Evolutionary conservation across 805 yeast genomes (phyloP).

Genomic region (Myxozyma monticola): DNA sequence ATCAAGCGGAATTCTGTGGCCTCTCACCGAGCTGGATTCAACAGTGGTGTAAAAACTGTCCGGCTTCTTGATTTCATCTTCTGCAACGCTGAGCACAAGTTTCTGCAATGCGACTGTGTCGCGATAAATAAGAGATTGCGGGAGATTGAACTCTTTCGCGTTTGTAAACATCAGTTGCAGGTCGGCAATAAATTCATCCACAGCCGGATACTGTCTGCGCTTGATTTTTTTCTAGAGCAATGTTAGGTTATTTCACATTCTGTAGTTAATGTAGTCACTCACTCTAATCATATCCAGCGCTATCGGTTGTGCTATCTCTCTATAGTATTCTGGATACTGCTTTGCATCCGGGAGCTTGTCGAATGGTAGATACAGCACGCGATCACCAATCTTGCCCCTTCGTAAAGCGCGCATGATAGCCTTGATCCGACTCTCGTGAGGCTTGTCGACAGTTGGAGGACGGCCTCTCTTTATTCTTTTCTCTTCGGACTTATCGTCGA

Average conservation of each 20-base stretch:
- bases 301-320: constrained; percentile 59
- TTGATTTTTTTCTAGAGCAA: constrained; percentile 71
- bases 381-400: constrained; percentile 56
- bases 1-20: constrained; percentile 74
- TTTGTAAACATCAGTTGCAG: constrained; percentile 72
- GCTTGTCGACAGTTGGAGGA: constrained; percentile 88
- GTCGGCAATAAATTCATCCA: constrained; percentile 75
- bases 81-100: constrained; percentile 54
- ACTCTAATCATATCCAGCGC: constrained; percentile 52
- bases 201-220: constrained; percentile 74
- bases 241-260: background rate
- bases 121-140: constrained; percentile 56
- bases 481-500: constrained; percentile 32
- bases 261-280: background rate
- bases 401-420: constrained; percentile 78
- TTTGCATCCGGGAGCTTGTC: constrained; percentile 61
- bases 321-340: constrained; percentile 82
- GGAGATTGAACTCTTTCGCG: constrained; percentile 63
- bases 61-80: constrained; percentile 75
- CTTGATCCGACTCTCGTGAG: constrained; percentile 89
- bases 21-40: constrained; percentile 55
- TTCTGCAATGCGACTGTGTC: constrained; percentile 66
- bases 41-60: constrained; percentile 67
- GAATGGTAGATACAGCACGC: constrained; percentile 18
- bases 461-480: constrained; percentile 72